Percentiles rank a stretch among this genome's conserved stretches.
Evolutionary conservation across 1,139 yeast genomes (phyloP).

Genomic region (Debaryomycetaceae sp.): DNA sequence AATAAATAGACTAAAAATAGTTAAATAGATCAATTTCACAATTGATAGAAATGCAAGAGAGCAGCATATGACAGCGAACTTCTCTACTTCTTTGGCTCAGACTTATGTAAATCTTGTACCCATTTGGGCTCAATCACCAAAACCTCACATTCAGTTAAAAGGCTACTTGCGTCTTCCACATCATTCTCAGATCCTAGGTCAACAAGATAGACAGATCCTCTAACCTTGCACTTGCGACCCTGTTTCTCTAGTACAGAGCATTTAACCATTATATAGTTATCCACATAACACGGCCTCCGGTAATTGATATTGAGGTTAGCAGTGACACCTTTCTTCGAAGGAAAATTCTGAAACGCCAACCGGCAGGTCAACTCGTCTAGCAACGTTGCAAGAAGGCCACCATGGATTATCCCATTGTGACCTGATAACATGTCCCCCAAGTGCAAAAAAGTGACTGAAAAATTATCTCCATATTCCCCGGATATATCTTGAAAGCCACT

Average conservation of each 20-base stretch:
- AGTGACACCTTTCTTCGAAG: slow-evolving; percentile 41
- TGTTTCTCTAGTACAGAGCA: slow-evolving; percentile 30
- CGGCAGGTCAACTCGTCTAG: slow-evolving; percentile 54
- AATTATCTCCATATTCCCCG: slow-evolving; percentile 16
- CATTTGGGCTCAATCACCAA: slow-evolving; percentile 47
- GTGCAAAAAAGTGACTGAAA: slow-evolving; percentile 37
- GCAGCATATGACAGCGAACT: not conserved
- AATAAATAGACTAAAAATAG: slow-evolving; percentile 4
- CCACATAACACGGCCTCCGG: slow-evolving; percentile 34
- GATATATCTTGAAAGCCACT: slow-evolving; percentile 14
- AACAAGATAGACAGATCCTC: slow-evolving; percentile 32
- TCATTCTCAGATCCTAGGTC: slow-evolving; percentile 13
- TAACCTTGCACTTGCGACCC: slow-evolving; percentile 45
- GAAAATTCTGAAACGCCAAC: slow-evolving; percentile 46
- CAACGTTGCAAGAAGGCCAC: slow-evolving; percentile 52
- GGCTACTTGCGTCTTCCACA: slow-evolving; percentile 20
- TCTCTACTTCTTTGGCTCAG: not conserved
- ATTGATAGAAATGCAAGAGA: not conserved
- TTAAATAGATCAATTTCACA: not conserved
- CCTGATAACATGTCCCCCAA: slow-evolving; percentile 47
- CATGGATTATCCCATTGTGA: slow-evolving; percentile 52
- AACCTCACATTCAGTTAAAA: slow-evolving; percentile 39
- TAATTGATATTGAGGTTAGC: slow-evolving; percentile 45
- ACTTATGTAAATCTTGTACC: slow-evolving; percentile 33
- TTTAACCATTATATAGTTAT: slow-evolving; percentile 32